phyloP scores from a whole-genome alignment of 352 stramenopile genomes.

The Pythium aphanidermatum region DNA sequence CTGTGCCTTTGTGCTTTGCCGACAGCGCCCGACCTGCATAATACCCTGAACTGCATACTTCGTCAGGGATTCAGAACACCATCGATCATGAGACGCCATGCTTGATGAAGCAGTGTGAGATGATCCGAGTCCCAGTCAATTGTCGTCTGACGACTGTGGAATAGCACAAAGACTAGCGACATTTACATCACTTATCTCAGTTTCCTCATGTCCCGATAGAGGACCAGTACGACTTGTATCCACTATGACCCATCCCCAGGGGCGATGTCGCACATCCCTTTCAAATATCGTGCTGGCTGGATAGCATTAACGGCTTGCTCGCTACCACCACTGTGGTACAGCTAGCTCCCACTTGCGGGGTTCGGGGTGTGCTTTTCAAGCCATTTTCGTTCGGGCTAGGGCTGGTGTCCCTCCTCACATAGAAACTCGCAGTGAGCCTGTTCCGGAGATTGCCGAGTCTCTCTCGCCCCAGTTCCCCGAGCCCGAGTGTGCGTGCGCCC shows the following conservation, averaged over 20 bases:
- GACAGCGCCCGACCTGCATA: too few species aligned
- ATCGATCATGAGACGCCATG: too few species aligned
- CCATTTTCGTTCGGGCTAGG: not conserved
- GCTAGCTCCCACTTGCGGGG: not conserved
- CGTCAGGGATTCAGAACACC: too few species aligned
- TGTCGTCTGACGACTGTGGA: not conserved
- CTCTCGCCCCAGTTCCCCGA: too few species aligned
- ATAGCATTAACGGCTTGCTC: slow-evolving; percentile 16
- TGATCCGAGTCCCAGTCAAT: too few species aligned
- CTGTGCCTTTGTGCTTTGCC: too few species aligned
- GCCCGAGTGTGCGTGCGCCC: too few species aligned
- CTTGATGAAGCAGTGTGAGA: too few species aligned
- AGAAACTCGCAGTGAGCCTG: not conserved
- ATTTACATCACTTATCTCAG: slow-evolving; percentile 12
- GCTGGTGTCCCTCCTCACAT: not conserved
- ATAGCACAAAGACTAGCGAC: slow-evolving; percentile 4
- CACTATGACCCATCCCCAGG: too few species aligned
- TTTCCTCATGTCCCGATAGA: slow-evolving; percentile 1
- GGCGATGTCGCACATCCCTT: too few species aligned
- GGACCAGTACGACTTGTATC: slow-evolving; percentile 2
- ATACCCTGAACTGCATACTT: too few species aligned
- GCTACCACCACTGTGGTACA: too few species aligned
- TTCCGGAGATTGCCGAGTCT: slow-evolving; percentile 11
- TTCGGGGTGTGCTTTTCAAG: slow-evolving; percentile 1
- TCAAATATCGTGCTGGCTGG: slow-evolving; percentile 2